Conservation (phyloP, 305 asterid species). For the Fraxinus xanthoxyloides region DNA sequence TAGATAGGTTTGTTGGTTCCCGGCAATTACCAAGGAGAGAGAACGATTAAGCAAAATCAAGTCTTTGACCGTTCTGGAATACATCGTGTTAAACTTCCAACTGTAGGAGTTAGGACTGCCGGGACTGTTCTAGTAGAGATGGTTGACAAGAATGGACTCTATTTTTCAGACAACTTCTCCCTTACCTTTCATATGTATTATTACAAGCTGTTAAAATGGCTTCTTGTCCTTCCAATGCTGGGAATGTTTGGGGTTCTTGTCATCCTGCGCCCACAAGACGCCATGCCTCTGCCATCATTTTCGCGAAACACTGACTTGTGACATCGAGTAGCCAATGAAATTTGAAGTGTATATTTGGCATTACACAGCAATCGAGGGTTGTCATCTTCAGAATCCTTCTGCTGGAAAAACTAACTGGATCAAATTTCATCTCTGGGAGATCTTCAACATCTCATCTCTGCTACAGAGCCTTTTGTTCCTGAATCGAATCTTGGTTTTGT, state of each 20-base stretch:
- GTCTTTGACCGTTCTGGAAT: conserved; percentile 58
- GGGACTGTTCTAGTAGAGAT: conserved; percentile 93
- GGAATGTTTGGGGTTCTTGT: conserved; percentile 91
- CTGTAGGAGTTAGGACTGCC: conserved; percentile 78
- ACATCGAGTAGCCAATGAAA: conserved; percentile 19
- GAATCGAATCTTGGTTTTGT: conserved; percentile 2
- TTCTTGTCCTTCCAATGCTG: conserved; percentile 92
- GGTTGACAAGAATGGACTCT: conserved; percentile 86
- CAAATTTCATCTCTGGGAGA: conserved; percentile 1
- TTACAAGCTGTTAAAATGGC: conserved; percentile 89
- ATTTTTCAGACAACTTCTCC: conserved; percentile 87
- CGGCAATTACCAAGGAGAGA: conserved; percentile 95
- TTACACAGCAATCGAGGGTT: not conserved
- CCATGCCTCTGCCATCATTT: conserved; percentile 92
- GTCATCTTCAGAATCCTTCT: conserved; percentile 5
- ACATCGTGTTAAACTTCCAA: conserved; percentile 75
- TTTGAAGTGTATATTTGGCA: conserved; percentile 13
- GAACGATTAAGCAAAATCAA: conserved; percentile 73
- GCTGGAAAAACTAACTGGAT: conserved; percentile 2
- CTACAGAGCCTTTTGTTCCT: conserved; percentile 15
- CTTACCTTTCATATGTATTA: conserved; percentile 90
- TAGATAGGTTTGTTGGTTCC: conserved; percentile 95
- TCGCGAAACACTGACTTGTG: conserved; percentile 89
- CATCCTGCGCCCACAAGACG: conserved; percentile 87
- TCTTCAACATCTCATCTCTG: conserved; percentile 30